Conservation (phyloP, 2,329 filamentous ascomycete species). For the Gnomoniopsis smithogilvyi region DNA sequence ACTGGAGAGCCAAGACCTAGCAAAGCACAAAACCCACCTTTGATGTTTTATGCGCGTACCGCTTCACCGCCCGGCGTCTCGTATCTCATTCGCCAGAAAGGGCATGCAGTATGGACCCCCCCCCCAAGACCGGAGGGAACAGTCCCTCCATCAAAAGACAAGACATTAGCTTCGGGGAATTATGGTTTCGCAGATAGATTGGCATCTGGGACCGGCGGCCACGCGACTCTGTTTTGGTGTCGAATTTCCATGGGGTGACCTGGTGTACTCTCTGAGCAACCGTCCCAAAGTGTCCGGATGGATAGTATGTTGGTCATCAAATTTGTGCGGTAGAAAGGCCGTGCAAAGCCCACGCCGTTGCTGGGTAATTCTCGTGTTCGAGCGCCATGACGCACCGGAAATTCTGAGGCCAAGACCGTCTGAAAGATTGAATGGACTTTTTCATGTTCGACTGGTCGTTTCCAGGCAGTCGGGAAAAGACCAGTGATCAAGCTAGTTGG, state of each 20-base stretch:
- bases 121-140: too few relatives aligned
- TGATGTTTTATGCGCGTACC: not conserved
- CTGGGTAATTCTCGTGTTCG: not conserved
- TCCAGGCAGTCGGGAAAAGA: not conserved
- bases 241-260: not conserved
- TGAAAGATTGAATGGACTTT: not conserved
- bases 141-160: not conserved
- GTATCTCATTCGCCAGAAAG: too few relatives aligned
- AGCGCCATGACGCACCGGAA: constrained; percentile 10
- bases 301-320: not conserved
- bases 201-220: too few relatives aligned
- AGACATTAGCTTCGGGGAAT: not conserved
- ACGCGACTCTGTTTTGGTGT: not conserved
- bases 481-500: too few relatives aligned
- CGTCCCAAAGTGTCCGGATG: not conserved
- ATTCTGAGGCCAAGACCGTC: constrained; percentile 5
- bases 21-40: not conserved
- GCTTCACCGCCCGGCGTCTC: not conserved
- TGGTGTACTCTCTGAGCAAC: not conserved
- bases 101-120: too few relatives aligned
- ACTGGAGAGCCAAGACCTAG: constrained; percentile 2
- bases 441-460: constrained; percentile 3
- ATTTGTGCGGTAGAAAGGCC: not conserved
- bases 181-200: too few relatives aligned
- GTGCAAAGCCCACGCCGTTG: not conserved